These are phyloP conservation scores for Phytophthora aleatoria DNA, from an alignment of 352 stramenopile species.

Conservation along the genomic window DNA sequence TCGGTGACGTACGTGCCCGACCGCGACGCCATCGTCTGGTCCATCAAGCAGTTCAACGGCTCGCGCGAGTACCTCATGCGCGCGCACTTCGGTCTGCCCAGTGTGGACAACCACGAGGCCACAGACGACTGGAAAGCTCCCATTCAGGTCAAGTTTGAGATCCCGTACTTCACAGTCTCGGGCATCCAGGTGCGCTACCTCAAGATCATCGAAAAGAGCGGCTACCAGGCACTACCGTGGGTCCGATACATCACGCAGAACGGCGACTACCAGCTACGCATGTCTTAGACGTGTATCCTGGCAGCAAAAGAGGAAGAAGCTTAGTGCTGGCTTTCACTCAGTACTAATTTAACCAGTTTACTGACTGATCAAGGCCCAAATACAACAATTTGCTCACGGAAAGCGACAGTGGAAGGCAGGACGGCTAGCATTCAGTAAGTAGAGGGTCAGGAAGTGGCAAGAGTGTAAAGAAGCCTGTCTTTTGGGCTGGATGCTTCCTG, in stretches of 20 bases:
- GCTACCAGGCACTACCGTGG: slow-evolving; percentile 99
- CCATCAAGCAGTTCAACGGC: slow-evolving; percentile 99
- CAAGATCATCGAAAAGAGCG: slow-evolving; percentile 99
- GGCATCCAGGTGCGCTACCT: slow-evolving; percentile 99
- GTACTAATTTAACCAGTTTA: not conserved
- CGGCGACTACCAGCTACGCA: slow-evolving; percentile 98
- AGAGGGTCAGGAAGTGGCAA: slow-evolving; percentile 23
- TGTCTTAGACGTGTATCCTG: slow-evolving; percentile 88
- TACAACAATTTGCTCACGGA: slow-evolving; percentile 19
- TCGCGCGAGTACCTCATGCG: slow-evolving; percentile 99
- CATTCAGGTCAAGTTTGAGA: slow-evolving; percentile 97
- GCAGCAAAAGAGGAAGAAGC: slow-evolving; percentile 9
- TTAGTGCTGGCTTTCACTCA: slow-evolving; percentile 19
- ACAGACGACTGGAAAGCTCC: slow-evolving; percentile 91
- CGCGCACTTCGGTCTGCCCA: slow-evolving; percentile 98
- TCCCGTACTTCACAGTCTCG: slow-evolving; percentile 95
- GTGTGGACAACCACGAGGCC: slow-evolving; percentile 89
- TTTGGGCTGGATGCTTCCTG: slow-evolving; percentile 30
- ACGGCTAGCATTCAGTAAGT: slow-evolving; percentile 32
- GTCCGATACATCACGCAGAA: slow-evolving; percentile 99
- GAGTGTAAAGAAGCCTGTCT: slow-evolving; percentile 23
- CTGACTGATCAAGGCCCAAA: not conserved
- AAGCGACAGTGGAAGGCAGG: slow-evolving; percentile 11
- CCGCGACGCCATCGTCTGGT: slow-evolving; percentile 98
- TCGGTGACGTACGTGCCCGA: slow-evolving; percentile 99